Evolutionary conservation across 1,284 basidiomycete genomes (phyloP), one percentile per base, ranked within the genome.

Genomic region (Cronartium quercuum): DNA sequence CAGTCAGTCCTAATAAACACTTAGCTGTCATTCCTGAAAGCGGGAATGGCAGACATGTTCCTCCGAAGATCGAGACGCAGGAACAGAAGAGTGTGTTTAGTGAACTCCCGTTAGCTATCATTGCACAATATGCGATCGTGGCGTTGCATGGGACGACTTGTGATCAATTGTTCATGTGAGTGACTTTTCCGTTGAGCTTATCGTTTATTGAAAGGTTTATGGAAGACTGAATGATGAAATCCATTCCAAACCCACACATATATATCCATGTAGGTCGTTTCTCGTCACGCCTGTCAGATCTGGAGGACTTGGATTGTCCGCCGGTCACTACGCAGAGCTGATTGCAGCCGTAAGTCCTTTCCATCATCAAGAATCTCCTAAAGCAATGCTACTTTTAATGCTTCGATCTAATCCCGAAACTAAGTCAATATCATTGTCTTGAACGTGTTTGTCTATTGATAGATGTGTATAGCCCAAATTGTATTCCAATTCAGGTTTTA

Each of bases 401-500:
- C 70, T 18, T 40, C 57, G 12, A 40, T 57, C n/a, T 38, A n/a
- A 47, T 62, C 24, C 60, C 58, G 51, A 76, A 73, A 55, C 55
- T 40, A 65, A 62, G 1, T 55, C 55, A 21, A 65, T 65, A 38
- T 34, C 51, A 44, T 60, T 64, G 24, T 24, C n/a, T 57, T 35
- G 66, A 69, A n/a, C 37, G 18, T 41, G 55, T 42, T 51, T 66
- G 74, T 60, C 79, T 61, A 69, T 66, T 35, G 47, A 41, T 66
- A 77, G 65, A 81, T 78, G 76, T 76, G 67, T 57, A 68, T 66
- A 57, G 62, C 76, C 13, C 78, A 74, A 76, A 80, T 79, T 68
- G 77, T 76, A 18, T 80, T 79, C 65, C 79, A 80, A 73, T 80
- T 75, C 67, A 60, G 90, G 80, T 85, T 92, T 58, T 94, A 93